A percentile compares a stretch with the other conserved stretches of the same genome.
Conservation (phyloP, 2,329 filamentous ascomycete species). For the Pestalotiopsis sp. region DNA sequence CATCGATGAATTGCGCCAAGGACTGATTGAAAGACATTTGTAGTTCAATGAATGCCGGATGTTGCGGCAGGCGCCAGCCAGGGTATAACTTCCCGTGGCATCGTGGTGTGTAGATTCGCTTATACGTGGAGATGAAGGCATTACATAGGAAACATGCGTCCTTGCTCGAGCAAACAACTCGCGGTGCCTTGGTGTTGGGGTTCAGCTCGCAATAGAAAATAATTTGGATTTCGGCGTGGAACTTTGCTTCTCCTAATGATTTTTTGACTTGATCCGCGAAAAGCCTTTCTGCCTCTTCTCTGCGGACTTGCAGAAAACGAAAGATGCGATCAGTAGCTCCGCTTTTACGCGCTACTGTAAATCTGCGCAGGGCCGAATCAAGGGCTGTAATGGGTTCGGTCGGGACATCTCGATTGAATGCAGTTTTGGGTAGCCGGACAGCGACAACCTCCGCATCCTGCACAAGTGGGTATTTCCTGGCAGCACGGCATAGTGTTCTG, state of each 20-base stretch:
- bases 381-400: background rate
- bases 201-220: background rate
- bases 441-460: background rate
- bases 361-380: background rate
- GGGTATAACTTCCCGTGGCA: background rate
- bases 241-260: background rate
- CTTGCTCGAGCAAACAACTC: background rate
- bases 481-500: background rate
- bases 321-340: background rate
- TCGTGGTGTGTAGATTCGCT: background rate
- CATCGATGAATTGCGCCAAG: background rate
- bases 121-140: background rate
- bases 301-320: background rate
- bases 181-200: background rate
- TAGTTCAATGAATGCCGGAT: background rate
- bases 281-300: background rate
- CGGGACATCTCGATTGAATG: background rate
- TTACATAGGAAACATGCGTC: background rate
- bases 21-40: background rate
- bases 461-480: background rate
- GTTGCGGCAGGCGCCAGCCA: background rate
- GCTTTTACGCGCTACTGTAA: background rate
- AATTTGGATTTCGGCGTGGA: background rate
- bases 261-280: background rate
- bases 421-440: background rate